These are phyloP conservation scores for Capsicum pubescens DNA, from an alignment of 257 asterid species.

Conservation along the genomic window DNA sequence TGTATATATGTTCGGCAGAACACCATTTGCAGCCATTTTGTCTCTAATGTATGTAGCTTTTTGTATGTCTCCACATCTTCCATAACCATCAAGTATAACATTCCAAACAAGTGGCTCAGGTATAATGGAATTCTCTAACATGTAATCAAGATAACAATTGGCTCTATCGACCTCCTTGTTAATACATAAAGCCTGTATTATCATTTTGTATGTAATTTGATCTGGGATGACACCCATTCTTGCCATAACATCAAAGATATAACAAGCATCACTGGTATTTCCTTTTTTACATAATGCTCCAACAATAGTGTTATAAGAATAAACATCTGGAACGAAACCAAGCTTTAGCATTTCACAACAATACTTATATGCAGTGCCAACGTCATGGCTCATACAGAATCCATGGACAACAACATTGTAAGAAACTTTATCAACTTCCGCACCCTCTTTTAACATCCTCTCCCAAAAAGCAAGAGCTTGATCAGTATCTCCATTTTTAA, in stretches of 20 bases:
- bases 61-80: slow-evolving; percentile 55
- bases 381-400: slow-evolving; percentile 55
- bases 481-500: slow-evolving; percentile 62
- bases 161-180: slow-evolving; percentile 61
- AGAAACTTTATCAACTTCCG: slow-evolving; percentile 59
- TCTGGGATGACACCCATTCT: slow-evolving; percentile 78
- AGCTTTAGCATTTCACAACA: slow-evolving; percentile 66
- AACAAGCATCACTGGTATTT: slow-evolving; percentile 67
- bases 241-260: slow-evolving; percentile 62
- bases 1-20: slow-evolving; percentile 70
- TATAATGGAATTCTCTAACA: slow-evolving; percentile 57
- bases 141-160: slow-evolving; percentile 49
- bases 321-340: slow-evolving; percentile 68
- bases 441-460: slow-evolving; percentile 45
- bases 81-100: slow-evolving; percentile 65
- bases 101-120: slow-evolving; percentile 79
- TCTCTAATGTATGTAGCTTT: slow-evolving; percentile 56
- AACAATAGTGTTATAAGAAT: slow-evolving; percentile 72
- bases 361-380: slow-evolving; percentile 49
- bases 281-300: slow-evolving; percentile 73
- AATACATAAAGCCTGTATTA: slow-evolving; percentile 70
- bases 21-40: slow-evolving; percentile 69
- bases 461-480: slow-evolving; percentile 68
- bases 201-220: slow-evolving; percentile 67
- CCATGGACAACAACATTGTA: slow-evolving; percentile 79